Evolutionary conservation across 805 yeast genomes (phyloP).

Genomic region (Candida dajiaensis): DNA sequence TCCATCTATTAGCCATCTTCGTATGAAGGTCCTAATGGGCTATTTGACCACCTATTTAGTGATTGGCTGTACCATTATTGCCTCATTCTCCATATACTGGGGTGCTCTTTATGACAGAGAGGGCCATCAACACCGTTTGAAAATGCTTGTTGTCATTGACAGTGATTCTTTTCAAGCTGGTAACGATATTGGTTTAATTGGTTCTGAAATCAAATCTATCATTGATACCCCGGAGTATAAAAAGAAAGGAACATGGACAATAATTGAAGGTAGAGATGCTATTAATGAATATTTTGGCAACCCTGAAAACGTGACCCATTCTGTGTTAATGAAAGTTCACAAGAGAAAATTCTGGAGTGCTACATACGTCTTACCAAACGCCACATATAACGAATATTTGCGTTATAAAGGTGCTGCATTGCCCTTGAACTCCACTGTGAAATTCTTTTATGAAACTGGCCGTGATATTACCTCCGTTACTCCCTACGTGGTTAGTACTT

Average conservation of each 20-base stretch:
- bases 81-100: constrained; percentile 31
- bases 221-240: constrained; percentile 46
- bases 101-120: constrained; percentile 29
- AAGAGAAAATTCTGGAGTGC: constrained; percentile 61
- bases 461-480: constrained; percentile 50
- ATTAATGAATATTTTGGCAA: constrained; percentile 20
- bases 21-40: constrained; percentile 7
- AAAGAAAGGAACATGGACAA: constrained; percentile 41
- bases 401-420: constrained; percentile 20
- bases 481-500: constrained; percentile 37
- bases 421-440: constrained; percentile 32
- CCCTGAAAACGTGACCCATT: constrained; percentile 25
- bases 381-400: constrained; percentile 30
- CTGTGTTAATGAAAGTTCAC: constrained; percentile 39
- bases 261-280: constrained; percentile 21
- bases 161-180: constrained; percentile 24
- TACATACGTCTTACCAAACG: constrained; percentile 44
- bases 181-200: constrained; percentile 11
- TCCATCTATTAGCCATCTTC: constrained; percentile 8
- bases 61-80: constrained; percentile 33
- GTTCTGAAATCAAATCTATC: constrained; percentile 29
- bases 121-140: constrained; percentile 20
- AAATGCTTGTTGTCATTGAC: constrained; percentile 28
- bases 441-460: constrained; percentile 53
- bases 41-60: constrained; percentile 14